Evolutionary conservation across 2,329 filamentous ascomycete species (phyloP).

Genomic region (Bretziella fagacearum): DNA sequence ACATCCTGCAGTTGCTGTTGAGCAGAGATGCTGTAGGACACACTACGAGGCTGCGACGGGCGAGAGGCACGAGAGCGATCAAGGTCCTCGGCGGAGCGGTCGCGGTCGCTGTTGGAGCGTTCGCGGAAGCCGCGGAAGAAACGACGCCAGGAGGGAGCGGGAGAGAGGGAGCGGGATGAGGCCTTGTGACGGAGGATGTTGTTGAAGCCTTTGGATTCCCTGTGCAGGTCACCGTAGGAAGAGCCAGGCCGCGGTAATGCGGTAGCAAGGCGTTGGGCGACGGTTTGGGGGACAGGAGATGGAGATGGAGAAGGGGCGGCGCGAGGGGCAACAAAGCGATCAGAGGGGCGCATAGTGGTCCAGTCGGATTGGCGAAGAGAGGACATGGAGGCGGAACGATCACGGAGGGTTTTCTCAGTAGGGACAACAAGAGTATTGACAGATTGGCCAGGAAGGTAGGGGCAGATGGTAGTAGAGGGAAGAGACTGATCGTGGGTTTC

Average conservation of each 20-base stretch:
- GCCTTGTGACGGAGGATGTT: constrained; percentile 21
- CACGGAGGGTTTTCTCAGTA: constrained; percentile 41
- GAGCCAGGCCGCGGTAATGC: neutral
- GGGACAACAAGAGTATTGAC: constrained; percentile 77
- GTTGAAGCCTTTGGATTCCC: constrained; percentile 3
- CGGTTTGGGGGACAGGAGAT: constrained; percentile 6
- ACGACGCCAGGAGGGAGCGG: constrained; percentile 33
- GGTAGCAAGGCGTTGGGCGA: constrained; percentile 3
- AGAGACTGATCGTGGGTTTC: constrained; percentile 60
- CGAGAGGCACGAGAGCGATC: neutral
- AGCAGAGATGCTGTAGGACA: constrained; percentile 4
- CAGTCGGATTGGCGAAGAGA: constrained; percentile 41
- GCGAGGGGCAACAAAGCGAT: constrained; percentile 57
- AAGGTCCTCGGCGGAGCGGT: constrained; percentile 16
- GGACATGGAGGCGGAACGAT: constrained; percentile 48
- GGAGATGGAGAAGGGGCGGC: constrained; percentile 30
- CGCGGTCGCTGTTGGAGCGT: constrained; percentile 20
- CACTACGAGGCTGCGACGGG: constrained; percentile 3
- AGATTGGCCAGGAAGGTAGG: constrained; percentile 71
- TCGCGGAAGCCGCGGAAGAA: constrained; percentile 28
- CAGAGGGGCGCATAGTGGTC: constrained; percentile 61
- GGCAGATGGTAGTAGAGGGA: constrained; percentile 62
- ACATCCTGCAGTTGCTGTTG: neutral
- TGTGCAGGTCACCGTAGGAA: constrained; percentile 2
- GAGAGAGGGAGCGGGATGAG: constrained; percentile 32